phyloP scores from a whole-genome alignment of 2,329 filamentous ascomycete species.

The Xylariaceae sp. region DNA sequence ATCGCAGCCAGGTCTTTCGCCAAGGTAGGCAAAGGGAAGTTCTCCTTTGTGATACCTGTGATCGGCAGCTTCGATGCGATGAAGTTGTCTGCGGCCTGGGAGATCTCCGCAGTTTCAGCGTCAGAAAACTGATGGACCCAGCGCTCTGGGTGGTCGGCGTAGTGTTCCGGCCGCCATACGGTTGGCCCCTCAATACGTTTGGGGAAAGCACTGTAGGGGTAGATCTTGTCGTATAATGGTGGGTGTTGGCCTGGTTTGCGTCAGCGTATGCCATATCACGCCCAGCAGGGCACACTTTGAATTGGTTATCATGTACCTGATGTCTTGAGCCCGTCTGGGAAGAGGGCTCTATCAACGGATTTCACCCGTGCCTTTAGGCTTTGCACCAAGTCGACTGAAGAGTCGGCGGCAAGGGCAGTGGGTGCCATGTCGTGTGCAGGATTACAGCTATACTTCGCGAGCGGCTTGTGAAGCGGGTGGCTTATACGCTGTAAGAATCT shows the following conservation, averaged over 20 bases:
- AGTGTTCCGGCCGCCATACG: constrained; percentile 63
- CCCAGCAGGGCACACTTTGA: not conserved
- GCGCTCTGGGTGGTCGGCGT: constrained; percentile 55
- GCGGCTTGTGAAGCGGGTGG: not conserved
- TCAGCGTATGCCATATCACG: constrained; percentile 23
- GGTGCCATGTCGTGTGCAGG: constrained; percentile 26
- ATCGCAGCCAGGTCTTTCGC: constrained; percentile 50
- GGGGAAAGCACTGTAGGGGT: constrained; percentile 62
- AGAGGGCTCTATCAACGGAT: constrained; percentile 41
- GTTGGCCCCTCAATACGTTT: constrained; percentile 61
- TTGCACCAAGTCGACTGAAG: constrained; percentile 22
- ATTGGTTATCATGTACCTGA: constrained; percentile 24
- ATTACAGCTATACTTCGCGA: not conserved
- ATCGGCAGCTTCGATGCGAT: constrained; percentile 54
- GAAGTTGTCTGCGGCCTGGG: constrained; percentile 58
- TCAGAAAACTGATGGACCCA: constrained; percentile 65
- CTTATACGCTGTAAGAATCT: not conserved
- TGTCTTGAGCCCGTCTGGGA: constrained; percentile 63
- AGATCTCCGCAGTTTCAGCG: constrained; percentile 59
- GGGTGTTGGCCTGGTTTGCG: constrained; percentile 56
- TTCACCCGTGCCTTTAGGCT: constrained; percentile 25
- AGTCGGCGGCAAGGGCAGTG: constrained; percentile 25
- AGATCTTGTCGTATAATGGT: constrained; percentile 59
- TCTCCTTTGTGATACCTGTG: constrained; percentile 57
- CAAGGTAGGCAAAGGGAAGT: constrained; percentile 59